phyloP scores from a whole-genome alignment of 306 rosid genomes.

The Glycine soja region DNA sequence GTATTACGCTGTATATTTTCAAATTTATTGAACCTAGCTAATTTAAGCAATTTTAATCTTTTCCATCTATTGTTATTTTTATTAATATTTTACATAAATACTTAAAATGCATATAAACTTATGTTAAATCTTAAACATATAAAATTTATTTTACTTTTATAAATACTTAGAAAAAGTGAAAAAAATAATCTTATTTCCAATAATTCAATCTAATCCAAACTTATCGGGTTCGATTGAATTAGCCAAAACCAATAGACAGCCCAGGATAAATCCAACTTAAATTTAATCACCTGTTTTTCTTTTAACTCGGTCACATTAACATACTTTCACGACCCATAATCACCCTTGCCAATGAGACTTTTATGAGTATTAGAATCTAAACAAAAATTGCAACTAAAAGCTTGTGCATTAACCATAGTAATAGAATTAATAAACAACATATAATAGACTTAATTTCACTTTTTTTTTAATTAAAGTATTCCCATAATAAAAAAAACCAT shows the following conservation, averaged over 20 bases:
- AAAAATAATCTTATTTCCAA: neutral
- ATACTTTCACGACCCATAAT: neutral
- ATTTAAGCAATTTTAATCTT: neutral
- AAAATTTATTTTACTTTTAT: neutral
- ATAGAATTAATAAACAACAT: neutral
- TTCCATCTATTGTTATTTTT: neutral
- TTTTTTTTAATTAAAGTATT: no score
- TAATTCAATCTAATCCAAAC: neutral
- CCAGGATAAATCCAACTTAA: neutral
- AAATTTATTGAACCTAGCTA: neutral
- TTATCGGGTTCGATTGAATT: neutral
- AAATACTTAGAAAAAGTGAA: neutral
- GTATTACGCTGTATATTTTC: neutral
- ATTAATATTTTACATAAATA: neutral
- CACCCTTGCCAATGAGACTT: neutral
- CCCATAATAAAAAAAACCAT: no score
- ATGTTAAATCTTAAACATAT: neutral
- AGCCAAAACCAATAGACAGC: neutral
- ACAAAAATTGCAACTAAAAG: slow-evolving; percentile 10
- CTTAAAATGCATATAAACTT: neutral
- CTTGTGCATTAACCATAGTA: neutral
- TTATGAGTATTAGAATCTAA: neutral
- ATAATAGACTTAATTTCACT: no score
- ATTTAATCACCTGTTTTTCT: neutral
- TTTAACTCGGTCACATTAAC: no score